Evolutionary conservation across 345 rosid species (phyloP), one percentile per base, ranked within the genome.

Genomic region (Dipteronia dyeriana): DNA sequence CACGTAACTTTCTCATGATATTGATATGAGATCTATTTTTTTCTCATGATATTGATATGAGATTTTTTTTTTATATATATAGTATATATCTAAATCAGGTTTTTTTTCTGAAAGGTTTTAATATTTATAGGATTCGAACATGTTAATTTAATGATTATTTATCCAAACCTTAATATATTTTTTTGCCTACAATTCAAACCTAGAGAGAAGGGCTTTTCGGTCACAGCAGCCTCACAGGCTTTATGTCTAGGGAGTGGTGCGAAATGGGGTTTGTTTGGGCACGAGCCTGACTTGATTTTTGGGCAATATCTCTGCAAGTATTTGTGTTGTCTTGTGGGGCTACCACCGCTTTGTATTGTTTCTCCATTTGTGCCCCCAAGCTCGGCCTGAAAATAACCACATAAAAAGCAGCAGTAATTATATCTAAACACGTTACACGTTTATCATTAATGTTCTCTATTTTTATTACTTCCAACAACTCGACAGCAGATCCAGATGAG

Each of bases 181-280:
- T n/a, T n/a, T n/a, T n/a, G n/a, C n/a, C 51, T 7, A 47, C 38
- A 1, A 38, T 57, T 11, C 39, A 49, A 69, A 57, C 20, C 66
- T 34, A 56, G 49, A 29, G 29, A 41, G 38, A 26, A 53, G 14
- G 13, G 74, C n/a, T 17, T 9, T 41, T n/a, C 10, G 71, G 19
- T 34, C 20, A 22, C 9, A 66, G 66, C 38, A 41, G 45, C 10
- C 45, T 7, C 45, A 62, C 9, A 16, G 61, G 34, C 54, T 45
- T 63, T n/a, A 63, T 17, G 5, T 45, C 34, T 80, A 16, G 84
- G 80, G 75, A 83, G 81, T 51, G 63, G 71, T 71, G 85, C 23
- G 9, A 47, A 5, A 25, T 47, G 56, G 78, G 78, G 26, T 26
- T 34, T 1, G 17, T 22, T 62, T 26, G 53, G 62, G 64, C 82